Percentiles rank a stretch among this genome's conserved stretches.
Evolutionary conservation across 2,329 filamentous ascomycete genomes (phyloP).

Genomic region (Alternaria angustiovoidea): DNA sequence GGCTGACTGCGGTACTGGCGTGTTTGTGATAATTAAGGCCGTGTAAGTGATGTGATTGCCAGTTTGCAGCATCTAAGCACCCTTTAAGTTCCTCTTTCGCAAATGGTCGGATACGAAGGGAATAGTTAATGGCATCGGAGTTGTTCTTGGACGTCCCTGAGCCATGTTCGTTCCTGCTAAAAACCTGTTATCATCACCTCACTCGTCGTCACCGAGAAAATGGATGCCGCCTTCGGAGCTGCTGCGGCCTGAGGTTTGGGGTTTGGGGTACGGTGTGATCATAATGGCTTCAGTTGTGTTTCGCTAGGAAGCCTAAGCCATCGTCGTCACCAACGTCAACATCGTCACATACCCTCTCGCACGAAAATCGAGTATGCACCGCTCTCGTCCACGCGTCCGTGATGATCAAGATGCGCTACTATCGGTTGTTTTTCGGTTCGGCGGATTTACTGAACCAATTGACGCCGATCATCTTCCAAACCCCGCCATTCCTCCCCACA

Average conservation of each 20-base stretch:
- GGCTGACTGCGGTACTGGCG: no score
- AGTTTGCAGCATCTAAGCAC: neutral
- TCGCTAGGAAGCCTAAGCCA: no score
- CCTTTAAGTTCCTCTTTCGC: no score
- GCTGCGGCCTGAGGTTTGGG: no score
- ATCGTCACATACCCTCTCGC: neutral
- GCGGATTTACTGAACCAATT: neutral
- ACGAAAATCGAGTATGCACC: neutral
- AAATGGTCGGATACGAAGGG: neutral
- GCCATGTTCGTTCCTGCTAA: no score
- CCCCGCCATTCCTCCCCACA: conserved; percentile 8
- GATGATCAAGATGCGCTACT: neutral
- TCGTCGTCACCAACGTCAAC: neutral
- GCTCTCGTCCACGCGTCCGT: neutral
- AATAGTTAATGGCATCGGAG: neutral
- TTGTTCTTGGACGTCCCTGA: no score
- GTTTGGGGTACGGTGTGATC: no score
- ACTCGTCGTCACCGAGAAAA: no score
- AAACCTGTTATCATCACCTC: no score
- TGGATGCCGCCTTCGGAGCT: no score
- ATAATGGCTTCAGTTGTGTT: no score
- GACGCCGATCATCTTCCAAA: conserved; percentile 4
- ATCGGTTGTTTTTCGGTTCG: neutral
- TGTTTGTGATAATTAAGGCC: no score
- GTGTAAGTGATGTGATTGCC: neutral